A percentile compares a stretch with the other conserved stretches of the same genome.
phyloP scores from a whole-genome alignment of 1,139 yeast genomes.

The Nakaseomyces glabratus region DNA sequence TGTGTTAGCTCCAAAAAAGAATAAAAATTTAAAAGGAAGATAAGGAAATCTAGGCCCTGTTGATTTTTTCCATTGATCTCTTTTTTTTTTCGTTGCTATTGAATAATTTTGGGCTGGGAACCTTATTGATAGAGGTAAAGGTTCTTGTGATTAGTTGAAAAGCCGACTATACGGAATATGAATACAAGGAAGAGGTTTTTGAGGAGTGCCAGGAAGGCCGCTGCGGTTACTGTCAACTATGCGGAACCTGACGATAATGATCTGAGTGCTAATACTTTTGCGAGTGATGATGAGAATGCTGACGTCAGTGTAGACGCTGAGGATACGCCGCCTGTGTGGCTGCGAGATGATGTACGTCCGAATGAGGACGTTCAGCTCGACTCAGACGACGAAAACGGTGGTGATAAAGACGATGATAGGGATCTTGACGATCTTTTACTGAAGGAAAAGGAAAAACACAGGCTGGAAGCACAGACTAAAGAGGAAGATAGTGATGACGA shows the following conservation, averaged over 20 bases:
- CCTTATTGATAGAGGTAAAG: not conserved
- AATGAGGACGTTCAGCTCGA: constrained; percentile 22
- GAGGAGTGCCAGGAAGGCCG: constrained; percentile 3
- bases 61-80: no score
- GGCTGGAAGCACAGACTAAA: constrained; percentile 9
- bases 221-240: constrained; percentile 10
- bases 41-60: no score
- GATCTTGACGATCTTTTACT: constrained; percentile 1
- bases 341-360: constrained; percentile 19
- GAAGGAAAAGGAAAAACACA: constrained; percentile 7
- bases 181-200: constrained; percentile 3
- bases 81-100: no score
- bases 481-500: constrained; percentile 16
- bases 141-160: not conserved
- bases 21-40: no score
- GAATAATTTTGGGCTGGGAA: no score
- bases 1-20: no score
- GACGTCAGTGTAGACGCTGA: constrained; percentile 4
- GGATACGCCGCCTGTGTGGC: constrained; percentile 20
- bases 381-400: constrained; percentile 26
- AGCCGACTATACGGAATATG: not conserved
- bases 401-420: constrained; percentile 19
- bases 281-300: constrained; percentile 9
- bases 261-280: constrained; percentile 5
- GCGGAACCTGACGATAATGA: constrained; percentile 16